These are phyloP conservation scores for Phaeosphaeriaceae sp. DNA, from an alignment of 2,329 filamentous ascomycete genomes.

Conservation along the genomic window DNA sequence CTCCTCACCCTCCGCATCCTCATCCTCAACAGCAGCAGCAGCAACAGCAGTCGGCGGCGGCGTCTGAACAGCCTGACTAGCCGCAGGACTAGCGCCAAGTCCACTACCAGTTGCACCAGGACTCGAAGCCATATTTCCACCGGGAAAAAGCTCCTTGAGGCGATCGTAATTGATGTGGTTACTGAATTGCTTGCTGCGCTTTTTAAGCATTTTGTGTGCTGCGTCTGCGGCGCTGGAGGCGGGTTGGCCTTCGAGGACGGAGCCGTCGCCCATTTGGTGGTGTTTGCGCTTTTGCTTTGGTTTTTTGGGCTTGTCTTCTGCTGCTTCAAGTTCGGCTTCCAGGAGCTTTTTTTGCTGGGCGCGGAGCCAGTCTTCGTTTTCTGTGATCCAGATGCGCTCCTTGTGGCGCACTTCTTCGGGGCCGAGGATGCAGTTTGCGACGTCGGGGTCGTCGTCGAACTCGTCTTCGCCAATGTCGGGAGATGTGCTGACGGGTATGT, in stretches of 20 bases:
- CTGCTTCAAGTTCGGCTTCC: slow-evolving; percentile 69
- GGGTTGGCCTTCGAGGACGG: slow-evolving; percentile 52
- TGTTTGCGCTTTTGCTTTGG: slow-evolving; percentile 54
- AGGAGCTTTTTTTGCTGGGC: slow-evolving; percentile 84
- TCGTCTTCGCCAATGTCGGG: slow-evolving; percentile 77
- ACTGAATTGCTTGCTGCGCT: slow-evolving; percentile 51
- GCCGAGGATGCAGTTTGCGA: slow-evolving; percentile 76
- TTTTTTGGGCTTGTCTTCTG: slow-evolving; percentile 56
- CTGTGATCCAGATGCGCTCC: slow-evolving; percentile 90
- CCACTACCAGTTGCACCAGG: slow-evolving; percentile 24
- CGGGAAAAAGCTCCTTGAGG: slow-evolving; percentile 50
- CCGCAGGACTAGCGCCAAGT: slow-evolving; percentile 27
- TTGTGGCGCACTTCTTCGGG: slow-evolving; percentile 80
- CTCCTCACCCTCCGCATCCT: slow-evolving; percentile 26
- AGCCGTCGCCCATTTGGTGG: slow-evolving; percentile 48
- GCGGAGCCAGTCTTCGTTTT: slow-evolving; percentile 93
- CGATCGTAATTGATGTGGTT: slow-evolving; percentile 56
- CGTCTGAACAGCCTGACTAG: slow-evolving; percentile 11
- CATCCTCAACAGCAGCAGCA: slow-evolving; percentile 6
- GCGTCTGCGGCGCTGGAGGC: slow-evolving; percentile 54
- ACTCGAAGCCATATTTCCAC: slow-evolving; percentile 16
- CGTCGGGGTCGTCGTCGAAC: slow-evolving; percentile 89
- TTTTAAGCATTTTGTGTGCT: slow-evolving; percentile 53
- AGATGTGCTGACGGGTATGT: slow-evolving; percentile 24
- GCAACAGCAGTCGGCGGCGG: slow-evolving; percentile 17